Base-by-base conservation (phyloP, 192 early-diverging fungal species). In the Rhizoclosmatium sp. region DNA sequence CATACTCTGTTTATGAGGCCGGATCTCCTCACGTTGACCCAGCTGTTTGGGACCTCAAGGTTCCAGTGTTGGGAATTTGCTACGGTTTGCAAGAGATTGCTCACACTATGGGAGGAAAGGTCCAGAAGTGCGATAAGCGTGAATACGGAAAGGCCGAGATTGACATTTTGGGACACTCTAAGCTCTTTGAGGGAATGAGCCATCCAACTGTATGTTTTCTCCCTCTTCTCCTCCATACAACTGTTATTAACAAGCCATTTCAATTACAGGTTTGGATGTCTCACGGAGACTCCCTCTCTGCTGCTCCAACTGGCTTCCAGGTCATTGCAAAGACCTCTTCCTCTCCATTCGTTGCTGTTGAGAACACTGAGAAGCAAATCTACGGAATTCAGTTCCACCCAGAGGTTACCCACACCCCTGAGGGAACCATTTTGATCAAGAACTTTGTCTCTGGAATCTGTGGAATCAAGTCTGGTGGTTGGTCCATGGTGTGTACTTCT, bases 351-450 rank as follows among this genome's bases (percentile, higher is more conserved):
- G 93, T 95, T 23, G 98, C 96, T 49, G 91, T 98, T 71, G 93
- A 91, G 69, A 93, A 96, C 76, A 87, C 87, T 46, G 86, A 91
- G 69, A 92, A 92, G 83, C 86, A 89, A 10, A 92, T 96, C 78
- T 99, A 93, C 84, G 98, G 95, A 48, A 94, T 99, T 72, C 98
- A 99, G 89, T 97, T 99, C 93, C 98, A 99, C 87, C 98, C 98
- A 56, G 98, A 99, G 83, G 96, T 99, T 71, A 96, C 98, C n/a
- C 98, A 99, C 86, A 97, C 96, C 75, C 87, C 91, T 16, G 88
- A 92, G 60, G 98, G 98, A 68, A 87, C 93, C 56, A 74, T 88
- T 47, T 80, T 99, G 58, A 81, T 99, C 76, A 88, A 89, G 76
- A 99, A 99, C 92, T 99, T 99, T 93, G 96, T 96, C 40, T 81